Conservation (phyloP, 805 yeast species). For the Yueomyces sp. region DNA sequence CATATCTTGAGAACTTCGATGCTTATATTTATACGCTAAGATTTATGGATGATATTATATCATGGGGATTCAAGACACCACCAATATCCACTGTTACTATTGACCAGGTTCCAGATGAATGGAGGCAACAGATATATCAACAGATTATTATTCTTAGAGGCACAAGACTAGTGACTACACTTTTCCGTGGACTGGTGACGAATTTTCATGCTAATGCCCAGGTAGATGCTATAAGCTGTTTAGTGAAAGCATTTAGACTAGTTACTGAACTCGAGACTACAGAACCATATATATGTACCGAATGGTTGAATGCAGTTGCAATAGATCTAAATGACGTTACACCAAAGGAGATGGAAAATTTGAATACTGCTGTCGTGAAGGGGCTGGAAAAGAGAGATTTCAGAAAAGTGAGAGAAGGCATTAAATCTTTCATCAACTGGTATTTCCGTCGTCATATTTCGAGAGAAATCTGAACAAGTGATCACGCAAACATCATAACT, state of each 20-base stretch:
- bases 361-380: constrained; percentile 40
- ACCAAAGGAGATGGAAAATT: constrained; percentile 51
- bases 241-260: constrained; percentile 47
- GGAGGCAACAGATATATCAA: constrained; percentile 35
- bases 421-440: constrained; percentile 74
- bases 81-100: constrained; percentile 54
- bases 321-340: constrained; percentile 46
- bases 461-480: neutral
- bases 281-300: constrained; percentile 24
- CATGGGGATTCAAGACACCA: constrained; percentile 75
- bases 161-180: constrained; percentile 33
- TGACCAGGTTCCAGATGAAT: constrained; percentile 41
- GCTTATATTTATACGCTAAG: constrained; percentile 60
- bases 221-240: constrained; percentile 62
- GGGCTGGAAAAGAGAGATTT: constrained; percentile 58
- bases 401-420: constrained; percentile 55
- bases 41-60: constrained; percentile 64
- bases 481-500: neutral
- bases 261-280: constrained; percentile 34
- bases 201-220: constrained; percentile 58
- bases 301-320: constrained; percentile 48
- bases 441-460: constrained; percentile 60
- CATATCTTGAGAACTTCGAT: constrained; percentile 51
- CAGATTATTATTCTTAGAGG: constrained; percentile 42
- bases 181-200: constrained; percentile 56